phyloP scores from a whole-genome alignment of 169 alveolate species.

The Plasmodium knowlesi region DNA sequence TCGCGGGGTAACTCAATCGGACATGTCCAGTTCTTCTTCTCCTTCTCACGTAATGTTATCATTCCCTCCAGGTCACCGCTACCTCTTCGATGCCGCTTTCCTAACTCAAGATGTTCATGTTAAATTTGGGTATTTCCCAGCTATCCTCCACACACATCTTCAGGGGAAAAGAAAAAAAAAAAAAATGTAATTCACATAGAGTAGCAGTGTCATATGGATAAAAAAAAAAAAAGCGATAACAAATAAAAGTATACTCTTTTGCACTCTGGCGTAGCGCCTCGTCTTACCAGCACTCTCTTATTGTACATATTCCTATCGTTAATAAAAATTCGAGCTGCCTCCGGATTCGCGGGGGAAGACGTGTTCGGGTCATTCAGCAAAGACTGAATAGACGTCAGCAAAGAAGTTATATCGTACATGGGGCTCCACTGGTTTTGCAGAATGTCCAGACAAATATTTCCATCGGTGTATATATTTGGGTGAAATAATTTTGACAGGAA shows the following conservation, averaged over 20 bases:
- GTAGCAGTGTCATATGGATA: background rate
- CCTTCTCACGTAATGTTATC: background rate
- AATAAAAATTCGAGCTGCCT: slow-evolving; percentile 92
- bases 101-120: slow-evolving; percentile 32
- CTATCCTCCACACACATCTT: slow-evolving; percentile 75
- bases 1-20: background rate
- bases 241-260: slow-evolving; percentile 83
- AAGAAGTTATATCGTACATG: slow-evolving; percentile 93
- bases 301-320: slow-evolving; percentile 82
- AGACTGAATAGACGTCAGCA: slow-evolving; percentile 94
- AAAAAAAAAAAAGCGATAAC: background rate
- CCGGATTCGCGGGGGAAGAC: slow-evolving; percentile 95
- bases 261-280: slow-evolving; percentile 78
- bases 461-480: slow-evolving; percentile 93
- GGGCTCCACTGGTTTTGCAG: slow-evolving; percentile 96
- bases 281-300: slow-evolving; percentile 77
- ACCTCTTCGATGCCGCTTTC: background rate
- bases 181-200: background rate
- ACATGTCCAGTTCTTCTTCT: background rate
- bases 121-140: slow-evolving; percentile 75
- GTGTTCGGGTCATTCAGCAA: slow-evolving; percentile 96
- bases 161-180: background rate
- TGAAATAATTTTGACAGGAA: slow-evolving; percentile 90
- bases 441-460: slow-evolving; percentile 91
- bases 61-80: background rate